A percentile compares a stretch with the other conserved stretches of the same genome.
These are phyloP conservation scores for Sarocladiaceae sp. DNA, from an alignment of 2,329 filamentous ascomycete species.

Conservation along the genomic window DNA sequence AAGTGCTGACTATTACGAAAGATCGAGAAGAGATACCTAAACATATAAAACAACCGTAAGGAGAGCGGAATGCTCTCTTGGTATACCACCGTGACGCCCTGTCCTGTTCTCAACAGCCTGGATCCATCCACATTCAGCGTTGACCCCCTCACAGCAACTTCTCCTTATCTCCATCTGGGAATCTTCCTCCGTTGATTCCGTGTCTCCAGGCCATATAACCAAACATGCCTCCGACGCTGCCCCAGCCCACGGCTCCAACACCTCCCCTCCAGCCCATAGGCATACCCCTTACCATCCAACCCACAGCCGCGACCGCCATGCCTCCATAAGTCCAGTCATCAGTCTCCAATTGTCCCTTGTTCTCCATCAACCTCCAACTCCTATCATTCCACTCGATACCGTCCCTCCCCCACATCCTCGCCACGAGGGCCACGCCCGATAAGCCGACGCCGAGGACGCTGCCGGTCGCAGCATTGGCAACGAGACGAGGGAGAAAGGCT, in stretches of 20 bases:
- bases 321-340: conserved; percentile 52
- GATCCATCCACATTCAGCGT: not conserved
- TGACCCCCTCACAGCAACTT: conserved; percentile 12
- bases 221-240: conserved; percentile 43
- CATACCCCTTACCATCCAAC: conserved; percentile 16
- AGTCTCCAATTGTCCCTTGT: conserved; percentile 49
- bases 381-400: conserved; percentile 62
- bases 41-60: too few species aligned
- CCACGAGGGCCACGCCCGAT: conserved; percentile 37
- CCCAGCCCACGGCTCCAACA: conserved; percentile 41
- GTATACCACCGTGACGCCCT: too few species aligned
- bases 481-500: conserved; percentile 30
- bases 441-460: conserved; percentile 40
- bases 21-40: too few species aligned
- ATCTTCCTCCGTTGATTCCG: conserved; percentile 40
- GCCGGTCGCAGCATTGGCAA: conserved; percentile 41
- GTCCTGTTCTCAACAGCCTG: not conserved
- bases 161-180: conserved; percentile 20
- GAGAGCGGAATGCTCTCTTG: too few species aligned
- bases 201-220: conserved; percentile 47
- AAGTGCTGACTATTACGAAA: too few species aligned
- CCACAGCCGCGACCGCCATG: conserved; percentile 18
- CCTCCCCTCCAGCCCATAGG: conserved; percentile 33
- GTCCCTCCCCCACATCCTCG: conserved; percentile 50
- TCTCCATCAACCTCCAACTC: conserved; percentile 57